phyloP scores from a whole-genome alignment of 805 yeast genomes.

The Cyberlindnera euphorbiae region DNA sequence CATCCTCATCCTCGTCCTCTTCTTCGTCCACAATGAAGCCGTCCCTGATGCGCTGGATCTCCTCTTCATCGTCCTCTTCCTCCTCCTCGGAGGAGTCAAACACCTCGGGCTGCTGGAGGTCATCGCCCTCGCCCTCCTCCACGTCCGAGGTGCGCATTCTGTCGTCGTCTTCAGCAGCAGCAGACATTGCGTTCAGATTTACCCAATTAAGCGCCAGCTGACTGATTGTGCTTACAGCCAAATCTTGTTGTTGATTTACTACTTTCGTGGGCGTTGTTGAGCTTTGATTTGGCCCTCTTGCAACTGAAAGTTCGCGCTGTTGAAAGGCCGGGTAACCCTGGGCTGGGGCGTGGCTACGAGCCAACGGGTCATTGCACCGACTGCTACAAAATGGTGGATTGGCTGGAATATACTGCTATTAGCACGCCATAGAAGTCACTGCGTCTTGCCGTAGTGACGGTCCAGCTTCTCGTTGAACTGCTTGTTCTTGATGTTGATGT shows the following conservation, averaged over 20 bases:
- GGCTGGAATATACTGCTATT: no score
- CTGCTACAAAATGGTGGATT: no score
- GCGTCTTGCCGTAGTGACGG: conserved; percentile 30
- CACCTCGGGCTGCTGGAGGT: conserved; percentile 28
- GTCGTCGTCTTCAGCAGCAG: conserved; percentile 17
- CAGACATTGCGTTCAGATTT: conserved; percentile 14
- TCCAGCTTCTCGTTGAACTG: conserved; percentile 67
- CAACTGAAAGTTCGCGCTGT: not conserved
- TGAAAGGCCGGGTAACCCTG: no score
- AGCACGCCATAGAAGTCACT: no score
- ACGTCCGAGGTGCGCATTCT: not conserved
- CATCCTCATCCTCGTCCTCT: conserved; percentile 37
- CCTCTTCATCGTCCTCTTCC: conserved; percentile 90
- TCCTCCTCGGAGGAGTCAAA: conserved; percentile 87
- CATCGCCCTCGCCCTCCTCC: conserved; percentile 38
- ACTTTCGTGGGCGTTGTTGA: not conserved
- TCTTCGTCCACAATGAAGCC: conserved; percentile 95
- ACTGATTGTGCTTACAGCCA: no score
- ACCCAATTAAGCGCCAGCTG: not conserved
- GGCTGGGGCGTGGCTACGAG: no score
- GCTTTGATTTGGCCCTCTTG: not conserved
- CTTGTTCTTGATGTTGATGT: conserved; percentile 65
- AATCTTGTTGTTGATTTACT: not conserved
- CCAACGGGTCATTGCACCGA: no score
- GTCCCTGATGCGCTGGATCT: conserved; percentile 73